Evolutionary conservation across 2,329 filamentous ascomycete species (phyloP).

Genomic region (Fusarium foetens): DNA sequence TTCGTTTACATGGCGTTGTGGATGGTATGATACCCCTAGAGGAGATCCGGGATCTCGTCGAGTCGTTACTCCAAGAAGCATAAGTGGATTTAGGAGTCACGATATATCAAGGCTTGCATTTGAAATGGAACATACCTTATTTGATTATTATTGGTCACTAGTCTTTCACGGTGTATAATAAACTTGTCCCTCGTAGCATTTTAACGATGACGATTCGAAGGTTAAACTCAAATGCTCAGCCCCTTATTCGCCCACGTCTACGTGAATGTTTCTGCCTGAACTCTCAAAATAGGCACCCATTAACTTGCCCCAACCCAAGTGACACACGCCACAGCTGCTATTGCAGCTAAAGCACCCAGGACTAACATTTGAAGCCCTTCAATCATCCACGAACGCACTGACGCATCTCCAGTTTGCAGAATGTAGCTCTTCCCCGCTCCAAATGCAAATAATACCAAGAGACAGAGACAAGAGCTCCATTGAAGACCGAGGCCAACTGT

Average conservation of each 20-base stretch:
- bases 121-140: fast-evolving
- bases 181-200: not conserved
- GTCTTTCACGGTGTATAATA: not conserved
- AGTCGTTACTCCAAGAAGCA: too few species aligned
- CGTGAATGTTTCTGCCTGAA: not conserved
- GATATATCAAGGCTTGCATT: not conserved
- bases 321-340: slow-evolving; percentile 47
- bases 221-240: not conserved
- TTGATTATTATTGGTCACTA: not conserved
- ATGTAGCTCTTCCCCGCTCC: slow-evolving; percentile 65
- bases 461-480: slow-evolving; percentile 65
- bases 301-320: slow-evolving; percentile 32
- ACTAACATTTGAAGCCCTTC: slow-evolving; percentile 51
- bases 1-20: not conserved
- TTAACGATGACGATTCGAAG: not conserved
- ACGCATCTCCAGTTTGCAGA: slow-evolving; percentile 36
- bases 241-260: not conserved
- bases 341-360: slow-evolving; percentile 49
- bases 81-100: too few species aligned
- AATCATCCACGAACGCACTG: slow-evolving; percentile 38
- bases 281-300: not conserved
- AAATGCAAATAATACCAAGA: slow-evolving; percentile 64
- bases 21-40: not conserved
- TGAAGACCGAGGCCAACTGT: slow-evolving; percentile 56
- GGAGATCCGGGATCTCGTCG: too few species aligned